phyloP scores from a whole-genome alignment of 768 basidiomycete genomes.

The Collybia sp. region DNA sequence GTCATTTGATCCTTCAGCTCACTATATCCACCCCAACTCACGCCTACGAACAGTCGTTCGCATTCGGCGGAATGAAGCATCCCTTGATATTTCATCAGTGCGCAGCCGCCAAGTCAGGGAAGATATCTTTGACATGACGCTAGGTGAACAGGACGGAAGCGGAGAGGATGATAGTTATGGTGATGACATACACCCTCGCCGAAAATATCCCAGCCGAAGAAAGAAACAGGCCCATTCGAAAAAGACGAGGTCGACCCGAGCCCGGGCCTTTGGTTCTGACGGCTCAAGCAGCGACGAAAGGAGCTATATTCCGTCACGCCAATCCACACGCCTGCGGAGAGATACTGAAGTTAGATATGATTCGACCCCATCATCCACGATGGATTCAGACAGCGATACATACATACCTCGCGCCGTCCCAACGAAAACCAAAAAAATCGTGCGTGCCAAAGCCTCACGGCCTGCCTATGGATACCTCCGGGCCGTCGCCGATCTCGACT shows the following conservation, averaged over 20 bases:
- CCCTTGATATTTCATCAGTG: slow-evolving; percentile 18
- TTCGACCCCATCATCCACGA: slow-evolving; percentile 16
- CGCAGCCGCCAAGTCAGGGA: slow-evolving; percentile 18
- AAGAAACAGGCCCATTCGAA: slow-evolving; percentile 57
- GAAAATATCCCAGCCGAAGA: slow-evolving; percentile 14
- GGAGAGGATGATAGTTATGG: slow-evolving; percentile 15
- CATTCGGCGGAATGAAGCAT: slow-evolving; percentile 20
- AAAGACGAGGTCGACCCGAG: slow-evolving; percentile 44
- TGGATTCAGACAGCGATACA: neutral
- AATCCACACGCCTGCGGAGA: slow-evolving; percentile 46
- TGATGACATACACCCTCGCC: slow-evolving; percentile 15
- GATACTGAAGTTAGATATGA: slow-evolving; percentile 30
- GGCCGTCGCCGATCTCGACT: slow-evolving; percentile 33
- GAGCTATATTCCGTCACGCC: slow-evolving; percentile 28
- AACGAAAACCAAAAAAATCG: slow-evolving; percentile 14
- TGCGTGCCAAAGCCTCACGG: slow-evolving; percentile 21
- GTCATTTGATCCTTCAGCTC: slow-evolving; percentile 57
- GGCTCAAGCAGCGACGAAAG: slow-evolving; percentile 15
- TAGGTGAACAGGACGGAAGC: slow-evolving; percentile 30
- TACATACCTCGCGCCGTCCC: slow-evolving; percentile 1
- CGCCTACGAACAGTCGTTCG: slow-evolving; percentile 38
- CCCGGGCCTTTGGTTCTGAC: slow-evolving; percentile 32
- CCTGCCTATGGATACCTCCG: slow-evolving; percentile 44
- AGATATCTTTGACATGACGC: slow-evolving; percentile 16
- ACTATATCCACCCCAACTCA: slow-evolving; percentile 54